These are phyloP conservation scores for Rhododendron griersonianum DNA, from an alignment of 148 eudicot species.

Conservation along the genomic window DNA sequence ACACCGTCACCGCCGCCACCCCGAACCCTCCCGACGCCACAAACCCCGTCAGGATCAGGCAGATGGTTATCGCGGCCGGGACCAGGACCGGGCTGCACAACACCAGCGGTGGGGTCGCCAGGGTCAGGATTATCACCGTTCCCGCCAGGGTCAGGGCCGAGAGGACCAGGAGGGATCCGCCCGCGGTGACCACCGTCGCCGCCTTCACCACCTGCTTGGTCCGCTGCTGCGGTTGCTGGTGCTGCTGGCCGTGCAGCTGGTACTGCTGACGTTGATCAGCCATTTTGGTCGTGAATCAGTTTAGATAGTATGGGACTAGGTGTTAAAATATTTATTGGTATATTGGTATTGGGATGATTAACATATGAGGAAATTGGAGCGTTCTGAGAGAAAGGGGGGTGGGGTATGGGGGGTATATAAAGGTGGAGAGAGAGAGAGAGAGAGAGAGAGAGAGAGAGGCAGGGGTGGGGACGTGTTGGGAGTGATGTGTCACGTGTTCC, in stretches of 20 bases:
- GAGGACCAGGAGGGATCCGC: constrained; percentile 46
- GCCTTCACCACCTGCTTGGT: constrained; percentile 42
- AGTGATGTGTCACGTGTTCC: constrained; percentile 31
- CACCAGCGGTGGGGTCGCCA: constrained; percentile 43
- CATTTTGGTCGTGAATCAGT: background rate
- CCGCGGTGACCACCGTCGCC: constrained; percentile 37
- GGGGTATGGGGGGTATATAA: background rate
- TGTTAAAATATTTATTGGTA: background rate
- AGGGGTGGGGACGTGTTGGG: constrained; percentile 34
- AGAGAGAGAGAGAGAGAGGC: background rate
- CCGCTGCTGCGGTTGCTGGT: constrained; percentile 13
- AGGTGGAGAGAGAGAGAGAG: background rate
- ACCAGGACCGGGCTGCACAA: constrained; percentile 42
- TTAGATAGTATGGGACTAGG: background rate
- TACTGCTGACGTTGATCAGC: background rate
- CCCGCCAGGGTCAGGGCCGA: constrained; percentile 41
- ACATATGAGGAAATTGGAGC: background rate
- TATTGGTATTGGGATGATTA: background rate
- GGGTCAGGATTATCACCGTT: constrained; percentile 28
- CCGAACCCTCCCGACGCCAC: constrained; percentile 36
- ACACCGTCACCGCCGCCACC: constrained; percentile 26
- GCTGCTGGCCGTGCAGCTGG: constrained; percentile 7
- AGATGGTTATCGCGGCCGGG: constrained; percentile 28
- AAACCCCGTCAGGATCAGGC: constrained; percentile 23
- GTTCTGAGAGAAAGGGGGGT: background rate